Percentiles rank a stretch among this genome's conserved stretches.
These are phyloP conservation scores for Catunica adiposa DNA, from an alignment of 2,329 filamentous ascomycete species.

Conservation along the genomic window DNA sequence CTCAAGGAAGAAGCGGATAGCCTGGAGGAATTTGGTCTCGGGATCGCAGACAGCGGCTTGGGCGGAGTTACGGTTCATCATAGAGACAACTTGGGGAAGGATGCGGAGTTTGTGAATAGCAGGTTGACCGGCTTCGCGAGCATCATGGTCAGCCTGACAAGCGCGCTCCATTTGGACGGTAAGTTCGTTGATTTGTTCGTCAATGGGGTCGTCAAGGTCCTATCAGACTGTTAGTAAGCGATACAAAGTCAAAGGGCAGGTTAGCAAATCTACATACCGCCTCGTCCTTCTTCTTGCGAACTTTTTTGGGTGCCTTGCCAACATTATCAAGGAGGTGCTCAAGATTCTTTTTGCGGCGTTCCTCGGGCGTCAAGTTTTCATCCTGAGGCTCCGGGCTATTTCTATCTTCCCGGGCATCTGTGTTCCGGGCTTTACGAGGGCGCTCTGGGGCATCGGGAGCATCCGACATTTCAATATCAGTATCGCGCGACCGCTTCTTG, in stretches of 20 bases:
- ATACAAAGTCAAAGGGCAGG: not conserved
- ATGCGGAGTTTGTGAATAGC: constrained; percentile 89
- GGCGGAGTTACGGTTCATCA: constrained; percentile 79
- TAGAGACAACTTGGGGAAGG: constrained; percentile 71
- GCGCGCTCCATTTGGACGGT: constrained; percentile 82
- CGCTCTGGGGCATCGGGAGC: constrained; percentile 26
- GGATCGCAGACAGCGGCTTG: constrained; percentile 77
- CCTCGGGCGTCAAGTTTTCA: constrained; percentile 67
- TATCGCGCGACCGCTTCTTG: constrained; percentile 41
- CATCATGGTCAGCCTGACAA: constrained; percentile 70
- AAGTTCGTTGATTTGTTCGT: constrained; percentile 75
- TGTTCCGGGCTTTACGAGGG: constrained; percentile 31
- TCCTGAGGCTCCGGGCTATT: constrained; percentile 40
- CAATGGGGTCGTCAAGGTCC: constrained; percentile 81
- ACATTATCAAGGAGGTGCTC: constrained; percentile 79
- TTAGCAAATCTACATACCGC: constrained; percentile 8
- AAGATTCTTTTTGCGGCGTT: constrained; percentile 67
- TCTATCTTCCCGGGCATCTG: constrained; percentile 26
- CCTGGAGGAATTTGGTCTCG: constrained; percentile 86
- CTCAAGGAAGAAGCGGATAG: constrained; percentile 93
- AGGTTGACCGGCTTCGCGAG: constrained; percentile 61
- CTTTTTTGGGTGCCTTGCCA: constrained; percentile 53
- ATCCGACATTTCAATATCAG: constrained; percentile 30
- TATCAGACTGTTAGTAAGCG: too few species aligned
- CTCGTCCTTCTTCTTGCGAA: constrained; percentile 54